Percentiles rank a stretch among this genome's conserved stretches.
Evolutionary conservation across 2,329 filamentous ascomycete species (phyloP).

Genomic region (Botrytis porri): DNA sequence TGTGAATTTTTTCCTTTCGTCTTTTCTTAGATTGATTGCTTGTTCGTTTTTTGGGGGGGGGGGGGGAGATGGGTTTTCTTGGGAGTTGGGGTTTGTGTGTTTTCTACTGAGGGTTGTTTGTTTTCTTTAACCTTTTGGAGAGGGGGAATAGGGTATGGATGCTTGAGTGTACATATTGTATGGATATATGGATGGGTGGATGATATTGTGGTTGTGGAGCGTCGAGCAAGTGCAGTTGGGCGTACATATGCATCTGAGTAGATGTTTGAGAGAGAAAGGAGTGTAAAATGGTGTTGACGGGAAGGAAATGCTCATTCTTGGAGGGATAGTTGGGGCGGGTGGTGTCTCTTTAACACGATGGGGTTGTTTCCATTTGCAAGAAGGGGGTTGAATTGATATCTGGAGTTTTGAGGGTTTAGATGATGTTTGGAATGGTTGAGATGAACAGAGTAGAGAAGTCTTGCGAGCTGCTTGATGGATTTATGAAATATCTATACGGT

Average conservation of each 20-base stretch:
- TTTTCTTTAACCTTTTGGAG: not conserved
- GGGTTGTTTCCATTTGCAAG: not conserved
- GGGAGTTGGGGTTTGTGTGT: too few relatives aligned
- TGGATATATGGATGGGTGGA: not conserved
- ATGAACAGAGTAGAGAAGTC: not conserved
- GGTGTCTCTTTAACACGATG: not conserved
- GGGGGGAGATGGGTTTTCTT: too few relatives aligned
- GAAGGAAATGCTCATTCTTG: not conserved
- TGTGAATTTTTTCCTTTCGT: conserved; percentile 31
- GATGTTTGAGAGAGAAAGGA: not conserved
- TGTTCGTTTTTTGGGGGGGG: too few relatives aligned
- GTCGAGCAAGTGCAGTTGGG: not conserved
- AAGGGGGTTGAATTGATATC: not conserved
- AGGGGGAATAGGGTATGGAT: not conserved
- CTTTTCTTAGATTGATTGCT: not conserved
- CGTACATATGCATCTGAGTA: not conserved
- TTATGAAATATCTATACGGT: not conserved
- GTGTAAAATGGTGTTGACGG: not conserved
- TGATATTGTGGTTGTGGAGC: not conserved
- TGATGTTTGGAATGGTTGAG: not conserved
- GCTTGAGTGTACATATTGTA: not conserved
- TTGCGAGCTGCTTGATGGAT: not conserved
- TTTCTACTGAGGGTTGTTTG: not conserved
- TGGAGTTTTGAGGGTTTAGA: not conserved
- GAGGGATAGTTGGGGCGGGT: not conserved